Base-by-base conservation (phyloP, 2,329 filamentous ascomycete genomes). In the Cladophialophora yegresii region DNA sequence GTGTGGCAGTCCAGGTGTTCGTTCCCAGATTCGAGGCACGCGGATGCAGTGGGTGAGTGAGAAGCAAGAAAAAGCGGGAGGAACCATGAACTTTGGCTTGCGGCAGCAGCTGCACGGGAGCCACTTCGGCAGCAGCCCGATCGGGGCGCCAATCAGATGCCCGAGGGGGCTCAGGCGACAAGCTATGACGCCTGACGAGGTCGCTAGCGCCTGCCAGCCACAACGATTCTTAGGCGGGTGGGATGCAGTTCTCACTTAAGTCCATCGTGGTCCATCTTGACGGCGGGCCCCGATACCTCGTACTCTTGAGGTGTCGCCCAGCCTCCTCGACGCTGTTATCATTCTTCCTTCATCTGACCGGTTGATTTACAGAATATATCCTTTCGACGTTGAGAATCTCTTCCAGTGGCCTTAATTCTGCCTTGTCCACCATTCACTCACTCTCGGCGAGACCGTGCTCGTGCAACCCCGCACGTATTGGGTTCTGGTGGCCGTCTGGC, bases 21-120 rank as follows among this genome's bases (percentile, higher is more conserved):
- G 47, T 61, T 61, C 58, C 58, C 49, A 61, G 58, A 53, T 61
- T 61, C 54, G 43, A 12, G 47, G 45, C 57, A 59, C 43, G 23
- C 45, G 40, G 23, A 58, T 50, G 56, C 28, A 22, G 23, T 9
- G 10, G 28, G 9, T 23, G n/a, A 45, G 22, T 10, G 47, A 20
- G 13, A 60, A 53, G 47, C 47, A 30, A 30, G 47, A 53, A 43
- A 26, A 43, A 40, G 45, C 30, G 20, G 23, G 47, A 6, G 33
- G 23, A 50, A n/a, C 22, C 20, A 26, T n/a, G 28, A 6, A n/a
- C 43, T 7, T 16, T 6, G 54, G 10, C 7, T 26, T 26, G 26
- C 26, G 26, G 26, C 26, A 28, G 26, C 26, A 28, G 26, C 26
- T 13, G 43, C n/a, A n/a, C 9, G 20, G 43, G 16, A 40, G 22